These are phyloP conservation scores for Suillus ampliporus DNA, from an alignment of 768 basidiomycete species.

Conservation along the genomic window DNA sequence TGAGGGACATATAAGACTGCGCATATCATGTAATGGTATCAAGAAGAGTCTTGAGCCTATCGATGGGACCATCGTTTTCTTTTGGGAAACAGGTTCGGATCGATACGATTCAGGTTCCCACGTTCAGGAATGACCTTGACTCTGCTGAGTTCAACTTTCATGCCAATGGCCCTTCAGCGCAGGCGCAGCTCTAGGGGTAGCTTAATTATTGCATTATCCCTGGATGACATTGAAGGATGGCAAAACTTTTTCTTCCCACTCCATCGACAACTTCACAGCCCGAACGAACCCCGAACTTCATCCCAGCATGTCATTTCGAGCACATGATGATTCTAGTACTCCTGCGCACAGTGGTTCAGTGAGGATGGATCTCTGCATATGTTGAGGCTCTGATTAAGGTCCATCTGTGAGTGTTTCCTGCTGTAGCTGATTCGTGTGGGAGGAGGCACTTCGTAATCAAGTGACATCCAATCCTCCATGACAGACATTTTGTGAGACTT, in stretches of 20 bases:
- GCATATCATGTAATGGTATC: slow-evolving; percentile 1
- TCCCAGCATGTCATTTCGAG: neutral
- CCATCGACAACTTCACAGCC: neutral
- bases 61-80: neutral
- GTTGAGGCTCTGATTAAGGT: neutral
- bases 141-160: no score
- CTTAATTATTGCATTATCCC: neutral
- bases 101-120: slow-evolving; percentile 15
- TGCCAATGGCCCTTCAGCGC: neutral
- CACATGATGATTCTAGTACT: neutral
- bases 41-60: neutral
- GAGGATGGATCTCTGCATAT: neutral
- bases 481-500: neutral
- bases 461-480: neutral
- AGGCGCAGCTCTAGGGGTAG: neutral
- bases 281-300: neutral
- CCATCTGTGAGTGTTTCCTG: neutral
- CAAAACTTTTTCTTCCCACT: neutral
- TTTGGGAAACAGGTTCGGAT: slow-evolving; percentile 9
- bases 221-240: neutral
- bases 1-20: slow-evolving; percentile 8
- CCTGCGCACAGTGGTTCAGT: no score
- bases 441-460: neutral
- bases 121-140: no score
- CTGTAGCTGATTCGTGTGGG: neutral